These are phyloP conservation scores for Microbotryomycetes sp. DNA, from an alignment of 1,284 basidiomycete genomes.

Conservation along the genomic window DNA sequence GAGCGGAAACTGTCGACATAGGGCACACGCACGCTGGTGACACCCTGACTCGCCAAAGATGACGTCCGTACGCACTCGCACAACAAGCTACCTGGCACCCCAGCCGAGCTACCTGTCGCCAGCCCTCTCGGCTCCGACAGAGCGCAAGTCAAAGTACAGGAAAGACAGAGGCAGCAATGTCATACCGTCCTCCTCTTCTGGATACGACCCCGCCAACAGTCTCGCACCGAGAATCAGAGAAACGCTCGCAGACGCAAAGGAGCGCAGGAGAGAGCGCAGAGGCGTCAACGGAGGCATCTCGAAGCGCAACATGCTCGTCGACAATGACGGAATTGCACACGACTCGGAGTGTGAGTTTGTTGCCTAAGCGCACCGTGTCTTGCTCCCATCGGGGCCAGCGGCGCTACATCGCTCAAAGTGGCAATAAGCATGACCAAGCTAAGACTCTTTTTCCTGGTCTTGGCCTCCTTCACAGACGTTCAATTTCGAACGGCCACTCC, in stretches of 20 bases:
- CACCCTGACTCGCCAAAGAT: too few relatives aligned
- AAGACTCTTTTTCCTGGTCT: neutral
- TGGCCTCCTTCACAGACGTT: constrained; percentile 10
- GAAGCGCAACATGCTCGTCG: constrained; percentile 16
- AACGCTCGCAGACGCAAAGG: constrained; percentile 20
- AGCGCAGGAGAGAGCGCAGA: constrained; percentile 15
- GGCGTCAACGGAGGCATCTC: constrained; percentile 16
- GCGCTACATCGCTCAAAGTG: neutral
- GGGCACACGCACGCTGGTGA: too few relatives aligned
- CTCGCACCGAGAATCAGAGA: constrained; percentile 23
- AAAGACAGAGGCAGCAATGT: constrained; percentile 18
- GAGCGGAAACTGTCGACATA: too few relatives aligned
- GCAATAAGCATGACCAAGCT: neutral
- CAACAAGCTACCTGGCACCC: neutral
- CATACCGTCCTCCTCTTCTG: constrained; percentile 13
- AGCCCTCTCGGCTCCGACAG: neutral
- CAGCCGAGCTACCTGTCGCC: neutral
- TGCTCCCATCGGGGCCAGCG: neutral
- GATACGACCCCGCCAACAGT: constrained; percentile 12
- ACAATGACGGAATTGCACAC: constrained; percentile 25
- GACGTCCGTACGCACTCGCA: neutral
- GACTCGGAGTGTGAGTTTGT: constrained; percentile 27
- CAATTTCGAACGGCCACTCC: constrained; percentile 27
- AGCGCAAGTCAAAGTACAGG: neutral
- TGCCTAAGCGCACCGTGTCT: neutral